phyloP scores from a whole-genome alignment of 805 yeast genomes.

The Maudiozyma barnettii region DNA sequence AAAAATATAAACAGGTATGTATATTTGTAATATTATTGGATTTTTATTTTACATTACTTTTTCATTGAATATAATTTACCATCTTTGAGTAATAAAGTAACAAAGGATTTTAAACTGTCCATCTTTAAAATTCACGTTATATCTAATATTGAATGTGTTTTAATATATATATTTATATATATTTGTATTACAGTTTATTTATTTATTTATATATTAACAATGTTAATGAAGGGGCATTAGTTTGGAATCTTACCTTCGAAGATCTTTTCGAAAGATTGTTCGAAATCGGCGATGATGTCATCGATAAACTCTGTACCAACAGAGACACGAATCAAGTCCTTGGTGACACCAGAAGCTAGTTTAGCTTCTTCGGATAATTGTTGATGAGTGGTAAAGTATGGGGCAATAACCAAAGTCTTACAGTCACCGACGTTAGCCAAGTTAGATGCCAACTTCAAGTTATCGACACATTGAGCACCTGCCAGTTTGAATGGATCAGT shows the following conservation, averaged over 20 bases:
- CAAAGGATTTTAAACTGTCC: no score
- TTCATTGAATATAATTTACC: no score
- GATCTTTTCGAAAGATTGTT: slow-evolving; percentile 61
- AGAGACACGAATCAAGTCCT: slow-evolving; percentile 79
- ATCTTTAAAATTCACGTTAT: neutral
- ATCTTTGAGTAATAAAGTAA: no score
- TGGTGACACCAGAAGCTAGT: slow-evolving; percentile 73
- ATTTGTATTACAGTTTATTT: neutral
- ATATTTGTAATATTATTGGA: neutral
- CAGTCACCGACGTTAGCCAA: slow-evolving; percentile 96
- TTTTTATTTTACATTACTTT: no score
- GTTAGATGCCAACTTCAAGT: slow-evolving; percentile 76
- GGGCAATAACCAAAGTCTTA: slow-evolving; percentile 91
- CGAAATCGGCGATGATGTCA: slow-evolving; percentile 82
- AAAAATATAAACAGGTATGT: neutral
- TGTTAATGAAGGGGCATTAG: neutral
- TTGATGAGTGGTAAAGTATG: slow-evolving; percentile 92
- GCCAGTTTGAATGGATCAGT: slow-evolving; percentile 59
- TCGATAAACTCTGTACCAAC: slow-evolving; percentile 89
- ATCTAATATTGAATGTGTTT: neutral
- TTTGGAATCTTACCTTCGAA: slow-evolving; percentile 22
- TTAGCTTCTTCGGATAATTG: slow-evolving; percentile 81
- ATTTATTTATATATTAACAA: neutral
- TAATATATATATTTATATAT: neutral
- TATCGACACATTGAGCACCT: slow-evolving; percentile 78